These are phyloP conservation scores for Quercus bicolor DNA, from an alignment of 306 rosid species.

Conservation along the genomic window DNA sequence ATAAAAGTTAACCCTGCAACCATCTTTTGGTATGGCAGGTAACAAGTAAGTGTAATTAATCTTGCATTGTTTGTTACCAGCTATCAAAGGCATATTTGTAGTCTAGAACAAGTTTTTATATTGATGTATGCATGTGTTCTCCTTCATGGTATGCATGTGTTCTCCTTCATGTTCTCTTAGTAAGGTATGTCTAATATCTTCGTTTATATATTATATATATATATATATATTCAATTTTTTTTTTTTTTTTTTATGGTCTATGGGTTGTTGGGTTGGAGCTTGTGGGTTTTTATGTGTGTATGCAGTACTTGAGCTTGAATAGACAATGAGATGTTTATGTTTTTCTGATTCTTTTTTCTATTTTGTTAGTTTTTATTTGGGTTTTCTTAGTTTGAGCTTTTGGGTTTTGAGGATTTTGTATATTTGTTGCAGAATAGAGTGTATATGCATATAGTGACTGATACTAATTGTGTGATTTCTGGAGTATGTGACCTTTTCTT, in stretches of 20 bases:
- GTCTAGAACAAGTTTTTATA: too few species aligned
- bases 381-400: conserved; percentile 1
- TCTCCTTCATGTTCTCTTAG: conserved; percentile 21
- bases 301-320: not conserved
- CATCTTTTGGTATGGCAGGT: too few species aligned
- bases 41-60: too few species aligned
- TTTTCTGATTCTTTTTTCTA: too few species aligned
- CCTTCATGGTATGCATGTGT: conserved; percentile 45
- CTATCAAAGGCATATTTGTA: too few species aligned
- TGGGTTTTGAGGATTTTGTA: not conserved
- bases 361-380: not conserved
- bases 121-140: conserved; percentile 41
- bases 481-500: too few species aligned
- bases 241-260: not conserved
- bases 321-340: not conserved
- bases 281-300: not conserved
- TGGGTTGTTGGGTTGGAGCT: not conserved
- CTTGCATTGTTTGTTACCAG: too few species aligned
- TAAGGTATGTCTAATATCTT: conserved; percentile 7
- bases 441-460: not conserved
- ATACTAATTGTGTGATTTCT: too few species aligned
- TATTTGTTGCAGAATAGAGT: not conserved
- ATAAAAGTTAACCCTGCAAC: too few species aligned
- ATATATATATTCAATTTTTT: not conserved
- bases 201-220: not conserved